phyloP scores from a whole-genome alignment of 2,329 filamentous ascomycete genomes.

The Ophiostoma piceae region DNA sequence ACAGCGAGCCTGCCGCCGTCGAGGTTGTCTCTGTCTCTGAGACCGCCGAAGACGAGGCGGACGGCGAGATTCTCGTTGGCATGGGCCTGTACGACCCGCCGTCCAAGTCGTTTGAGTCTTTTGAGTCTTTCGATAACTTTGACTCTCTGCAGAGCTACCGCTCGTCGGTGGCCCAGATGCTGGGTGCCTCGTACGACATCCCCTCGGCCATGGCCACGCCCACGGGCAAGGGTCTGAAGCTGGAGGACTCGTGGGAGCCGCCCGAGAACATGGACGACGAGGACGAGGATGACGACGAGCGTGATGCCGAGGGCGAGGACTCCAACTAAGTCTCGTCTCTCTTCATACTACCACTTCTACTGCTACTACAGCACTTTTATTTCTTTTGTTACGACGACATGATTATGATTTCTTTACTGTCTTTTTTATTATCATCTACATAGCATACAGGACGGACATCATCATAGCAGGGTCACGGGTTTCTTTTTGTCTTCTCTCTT shows the following conservation, averaged over 20 bases:
- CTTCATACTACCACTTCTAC: neutral
- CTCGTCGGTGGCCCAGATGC: constrained; percentile 50
- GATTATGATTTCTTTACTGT: constrained; percentile 11
- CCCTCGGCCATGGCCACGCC: constrained; percentile 43
- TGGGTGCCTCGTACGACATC: constrained; percentile 45
- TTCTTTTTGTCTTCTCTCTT: neutral
- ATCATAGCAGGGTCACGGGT: neutral
- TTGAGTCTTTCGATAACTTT: constrained; percentile 22
- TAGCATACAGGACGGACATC: constrained; percentile 8
- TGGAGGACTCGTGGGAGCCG: constrained; percentile 75
- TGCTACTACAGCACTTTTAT: neutral
- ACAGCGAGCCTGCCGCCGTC: neutral
- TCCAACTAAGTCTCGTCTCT: neutral
- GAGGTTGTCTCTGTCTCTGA: constrained; percentile 27
- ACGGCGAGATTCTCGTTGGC: constrained; percentile 70
- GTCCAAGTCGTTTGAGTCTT: constrained; percentile 40
- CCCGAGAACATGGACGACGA: constrained; percentile 58
- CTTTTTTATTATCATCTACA: neutral
- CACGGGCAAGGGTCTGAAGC: constrained; percentile 67
- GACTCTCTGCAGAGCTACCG: constrained; percentile 51
- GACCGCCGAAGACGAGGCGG: constrained; percentile 48
- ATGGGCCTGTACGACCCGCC: constrained; percentile 77
- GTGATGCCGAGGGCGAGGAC: constrained; percentile 37
- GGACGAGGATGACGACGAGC: constrained; percentile 42
- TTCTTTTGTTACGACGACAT: constrained; percentile 11